Evolutionary conservation across 2,329 filamentous ascomycete genomes (phyloP).

Genomic region (Aspergillus latus): DNA sequence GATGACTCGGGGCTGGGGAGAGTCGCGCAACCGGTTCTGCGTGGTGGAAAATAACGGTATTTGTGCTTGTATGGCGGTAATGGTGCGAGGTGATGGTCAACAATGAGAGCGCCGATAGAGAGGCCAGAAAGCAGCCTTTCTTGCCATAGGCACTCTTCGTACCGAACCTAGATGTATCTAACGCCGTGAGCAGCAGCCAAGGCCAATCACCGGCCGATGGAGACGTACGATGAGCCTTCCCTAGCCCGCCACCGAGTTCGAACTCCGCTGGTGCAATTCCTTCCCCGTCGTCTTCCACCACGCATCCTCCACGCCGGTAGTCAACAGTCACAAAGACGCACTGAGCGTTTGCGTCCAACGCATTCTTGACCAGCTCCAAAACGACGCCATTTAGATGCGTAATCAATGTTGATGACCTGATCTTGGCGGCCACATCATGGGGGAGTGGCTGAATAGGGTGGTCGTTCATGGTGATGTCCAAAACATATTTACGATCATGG

Average conservation of each 20-base stretch:
- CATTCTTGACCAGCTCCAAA: slow-evolving; percentile 74
- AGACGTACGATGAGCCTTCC: slow-evolving; percentile 65
- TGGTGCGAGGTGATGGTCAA: slow-evolving; percentile 75
- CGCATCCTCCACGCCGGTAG: slow-evolving; percentile 71
- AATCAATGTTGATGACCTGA: slow-evolving; percentile 81
- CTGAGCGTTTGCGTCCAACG: slow-evolving; percentile 74
- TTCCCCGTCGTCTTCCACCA: slow-evolving; percentile 77
- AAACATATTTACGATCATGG: slow-evolving; percentile 8
- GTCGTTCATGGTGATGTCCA: slow-evolving; percentile 23
- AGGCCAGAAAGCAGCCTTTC: slow-evolving; percentile 73
- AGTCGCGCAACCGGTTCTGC: slow-evolving; percentile 65
- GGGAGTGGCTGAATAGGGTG: slow-evolving; percentile 65
- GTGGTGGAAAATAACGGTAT: slow-evolving; percentile 69
- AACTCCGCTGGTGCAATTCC: slow-evolving; percentile 79
- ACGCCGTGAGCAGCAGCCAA: neutral
- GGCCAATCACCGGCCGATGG: too few species aligned
- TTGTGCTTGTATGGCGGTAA: slow-evolving; percentile 47
- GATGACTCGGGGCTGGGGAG: slow-evolving; percentile 59
- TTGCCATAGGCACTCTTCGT: slow-evolving; percentile 58
- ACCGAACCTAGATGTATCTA: slow-evolving; percentile 76
- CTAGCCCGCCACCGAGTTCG: slow-evolving; percentile 65
- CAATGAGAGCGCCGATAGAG: slow-evolving; percentile 72
- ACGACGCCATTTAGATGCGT: slow-evolving; percentile 71
- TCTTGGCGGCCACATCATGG: slow-evolving; percentile 68
- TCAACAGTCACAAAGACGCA: slow-evolving; percentile 71